Evolutionary conservation across 305 asterid genomes (phyloP), one percentile per base, ranked within the genome.

Genomic region (Solanum aculeatissimum): DNA sequence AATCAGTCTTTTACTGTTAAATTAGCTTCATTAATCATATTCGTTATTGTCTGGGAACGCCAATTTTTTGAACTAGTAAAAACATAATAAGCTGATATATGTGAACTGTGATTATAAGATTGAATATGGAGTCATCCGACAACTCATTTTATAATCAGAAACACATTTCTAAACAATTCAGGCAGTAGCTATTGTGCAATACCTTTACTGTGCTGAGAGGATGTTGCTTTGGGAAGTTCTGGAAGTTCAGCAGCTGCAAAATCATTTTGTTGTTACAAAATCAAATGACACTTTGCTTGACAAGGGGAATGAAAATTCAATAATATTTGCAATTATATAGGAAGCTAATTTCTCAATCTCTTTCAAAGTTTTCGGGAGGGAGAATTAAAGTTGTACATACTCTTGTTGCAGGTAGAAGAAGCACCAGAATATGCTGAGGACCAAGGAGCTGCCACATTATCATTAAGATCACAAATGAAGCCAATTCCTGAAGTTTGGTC

Each of bases 401-500:
- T 87, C 58, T 38, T 86, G 63, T 86, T 86, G 85, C 90, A 87
- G 83, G 88, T 70, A 57, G 88, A 85, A 71, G 69, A 53, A 27
- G 82, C 54, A 77, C 51, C 57, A 23, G 42, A 38, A 81, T 83
- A 71, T 47, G 29, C 49, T 25, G 75, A 83, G 49, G 86, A 80
- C 92, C 92, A 89, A 86, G 86, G 86, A 45, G 90, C 92, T 49
- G 54, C 85, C 62, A 72, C 66, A n/a, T 86, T 84, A 21, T 89
- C 88, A 12, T 87, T 86, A 62, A 89, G 88, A 58, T 89, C 88
- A 55, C 91, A 89, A 83, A 83, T 82, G 85, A 89, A 72, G 45
- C 90, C 87, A 40, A 86, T 83, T 62, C 91, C 91, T 18, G 86
- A 87, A 81, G 66, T 80, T 53, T 80, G 85, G 38, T 87, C 86